Evolutionary conservation across 2,329 filamentous ascomycete species (phyloP), one percentile per base, ranked within the genome.

Genomic region (Fonsecaea erecta): DNA sequence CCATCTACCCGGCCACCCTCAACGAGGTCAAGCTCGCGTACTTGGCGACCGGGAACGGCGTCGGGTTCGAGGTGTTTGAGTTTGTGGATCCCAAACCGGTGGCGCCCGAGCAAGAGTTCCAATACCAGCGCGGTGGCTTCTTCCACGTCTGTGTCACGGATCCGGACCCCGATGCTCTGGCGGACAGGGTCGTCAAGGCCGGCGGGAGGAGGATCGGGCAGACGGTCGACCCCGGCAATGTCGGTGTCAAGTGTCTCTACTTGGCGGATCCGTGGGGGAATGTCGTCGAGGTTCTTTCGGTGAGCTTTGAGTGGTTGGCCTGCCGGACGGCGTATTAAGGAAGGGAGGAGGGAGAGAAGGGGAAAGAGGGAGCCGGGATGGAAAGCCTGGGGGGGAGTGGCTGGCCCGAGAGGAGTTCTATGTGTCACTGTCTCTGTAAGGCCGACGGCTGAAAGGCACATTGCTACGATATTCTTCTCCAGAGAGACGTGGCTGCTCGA

Each of bases 31-130:
- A 73, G 43, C 46, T 74, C 46, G 75, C 73, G 1, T 77, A 68
- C 59, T 65, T 77, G 62, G 60, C 69, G 14, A 71, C 74, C 8
- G 74, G 75, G 12, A 77, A 76, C 62, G 71, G 71, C 43, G 72
- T 77, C 24, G 75, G 75, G 12, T 72, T 76, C 59, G 75, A 77
- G 67, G 51, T 77, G 7, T 77, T 77, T 62, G 68, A 77, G 58
- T 77, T 76, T 65, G 63, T 74, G 26, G 71, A 74, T 65, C 75
- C 67, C 24, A 61, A 37, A 58, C 52, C 52, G 30, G 60, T 55
- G 21, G 59, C 53, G 16, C 53, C 57, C 62, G 55, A 53, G 32
- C 60, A 40, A 61, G 65, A 61, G 9, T 72, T 72, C 58, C 68
- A 72, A 18, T 76, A 74, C 63, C 70, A 68, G 16, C 68, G 71